These are phyloP conservation scores for Xanthoconium stramineum DNA, from an alignment of 768 basidiomycete genomes.

Conservation along the genomic window DNA sequence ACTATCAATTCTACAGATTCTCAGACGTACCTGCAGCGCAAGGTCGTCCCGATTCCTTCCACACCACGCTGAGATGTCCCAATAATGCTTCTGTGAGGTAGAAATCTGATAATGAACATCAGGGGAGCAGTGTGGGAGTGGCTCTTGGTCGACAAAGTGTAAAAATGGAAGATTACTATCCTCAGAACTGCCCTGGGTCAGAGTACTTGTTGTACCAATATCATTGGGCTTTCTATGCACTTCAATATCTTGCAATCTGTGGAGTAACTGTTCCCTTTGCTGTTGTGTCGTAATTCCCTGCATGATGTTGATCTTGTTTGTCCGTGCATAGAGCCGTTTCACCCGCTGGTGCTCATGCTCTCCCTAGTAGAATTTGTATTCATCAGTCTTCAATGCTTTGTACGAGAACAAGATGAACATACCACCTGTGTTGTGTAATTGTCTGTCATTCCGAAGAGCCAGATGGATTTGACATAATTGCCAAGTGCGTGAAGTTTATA, in stretches of 20 bases:
- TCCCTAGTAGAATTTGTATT: neutral
- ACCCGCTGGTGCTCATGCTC: conserved; percentile 36
- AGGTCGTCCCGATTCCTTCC: neutral
- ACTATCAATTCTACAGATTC: no score
- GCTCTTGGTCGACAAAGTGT: conserved; percentile 6
- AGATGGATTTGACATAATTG: conserved; percentile 13
- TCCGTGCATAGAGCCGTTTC: conserved; percentile 36
- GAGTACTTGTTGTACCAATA: no score
- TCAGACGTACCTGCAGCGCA: accelerated
- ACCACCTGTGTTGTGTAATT: conserved; percentile 38
- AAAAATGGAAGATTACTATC: neutral
- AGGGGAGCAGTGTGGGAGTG: neutral
- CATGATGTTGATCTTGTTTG: conserved; percentile 31
- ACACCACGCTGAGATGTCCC: conserved; percentile 1
- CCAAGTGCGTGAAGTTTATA: conserved; percentile 21
- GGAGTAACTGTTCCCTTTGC: conserved; percentile 9
- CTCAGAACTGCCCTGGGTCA: no score
- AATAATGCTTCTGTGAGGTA: neutral
- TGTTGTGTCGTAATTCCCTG: conserved; percentile 31
- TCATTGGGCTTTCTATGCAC: no score
- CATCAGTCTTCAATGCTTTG: no score
- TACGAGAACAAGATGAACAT: no score
- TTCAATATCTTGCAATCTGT: neutral
- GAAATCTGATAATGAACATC: conserved; percentile 25
- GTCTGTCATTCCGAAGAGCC: conserved; percentile 20